phyloP scores from a whole-genome alignment of 2,329 filamentous ascomycete genomes.

The Fusarium nurragi region DNA sequence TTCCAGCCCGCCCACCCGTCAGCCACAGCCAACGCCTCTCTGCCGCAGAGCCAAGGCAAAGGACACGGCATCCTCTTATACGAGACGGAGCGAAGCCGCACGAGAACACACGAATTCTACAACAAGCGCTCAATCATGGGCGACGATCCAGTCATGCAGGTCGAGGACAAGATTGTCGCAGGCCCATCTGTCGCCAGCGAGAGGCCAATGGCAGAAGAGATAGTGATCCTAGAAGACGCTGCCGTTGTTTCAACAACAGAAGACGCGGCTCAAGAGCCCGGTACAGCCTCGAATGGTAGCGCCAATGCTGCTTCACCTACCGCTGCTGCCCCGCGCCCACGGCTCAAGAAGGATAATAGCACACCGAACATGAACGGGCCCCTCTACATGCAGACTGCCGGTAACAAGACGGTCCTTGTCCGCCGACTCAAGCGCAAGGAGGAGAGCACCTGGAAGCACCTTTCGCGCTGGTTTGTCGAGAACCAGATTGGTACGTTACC shows the following conservation, averaged over 20 bases:
- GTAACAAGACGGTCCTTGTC: slow-evolving; percentile 63
- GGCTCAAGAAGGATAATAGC: slow-evolving; percentile 48
- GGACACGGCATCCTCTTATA: slow-evolving; percentile 23
- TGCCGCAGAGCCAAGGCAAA: slow-evolving; percentile 3
- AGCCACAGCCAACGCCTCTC: slow-evolving; percentile 27
- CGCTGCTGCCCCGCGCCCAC: slow-evolving; percentile 39
- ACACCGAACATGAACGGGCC: slow-evolving; percentile 62
- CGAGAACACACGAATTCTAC: slow-evolving; percentile 11
- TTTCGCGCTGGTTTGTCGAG: slow-evolving; percentile 76
- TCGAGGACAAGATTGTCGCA: slow-evolving; percentile 38
- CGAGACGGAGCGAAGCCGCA: slow-evolving; percentile 13
- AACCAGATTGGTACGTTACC: slow-evolving; percentile 79
- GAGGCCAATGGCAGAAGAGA: slow-evolving; percentile 26
- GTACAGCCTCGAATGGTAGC: slow-evolving; percentile 13
- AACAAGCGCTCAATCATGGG: slow-evolving; percentile 38
- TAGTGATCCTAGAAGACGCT: slow-evolving; percentile 12
- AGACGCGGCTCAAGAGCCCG: slow-evolving; percentile 6
- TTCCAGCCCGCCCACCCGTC: slow-evolving; percentile 13
- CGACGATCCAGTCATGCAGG: slow-evolving; percentile 42
- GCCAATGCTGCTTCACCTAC: slow-evolving; percentile 28
- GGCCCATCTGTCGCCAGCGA: slow-evolving; percentile 19
- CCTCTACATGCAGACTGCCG: slow-evolving; percentile 65
- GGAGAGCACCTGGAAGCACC: slow-evolving; percentile 67
- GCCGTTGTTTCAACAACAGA: slow-evolving; percentile 12
- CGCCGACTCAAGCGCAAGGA: slow-evolving; percentile 69